Evolutionary conservation across 192 early-diverging fungal species (phyloP), one percentile per base, ranked within the genome.

Genomic region (Gaertneriomyces sp.): DNA sequence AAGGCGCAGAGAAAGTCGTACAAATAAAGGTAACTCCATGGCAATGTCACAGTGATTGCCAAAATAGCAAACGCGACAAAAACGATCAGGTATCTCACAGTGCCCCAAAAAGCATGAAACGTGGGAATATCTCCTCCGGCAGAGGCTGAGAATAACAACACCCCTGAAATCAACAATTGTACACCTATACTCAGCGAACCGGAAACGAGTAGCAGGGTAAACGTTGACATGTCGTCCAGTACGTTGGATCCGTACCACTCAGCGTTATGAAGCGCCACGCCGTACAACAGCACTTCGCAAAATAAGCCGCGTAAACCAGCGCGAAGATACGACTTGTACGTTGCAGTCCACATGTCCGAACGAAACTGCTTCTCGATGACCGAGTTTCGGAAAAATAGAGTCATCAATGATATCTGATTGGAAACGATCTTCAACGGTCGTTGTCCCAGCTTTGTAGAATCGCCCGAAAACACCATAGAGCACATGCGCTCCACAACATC

Each of bases 401-500:
- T n/a, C 11, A 57, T 42, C 9, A 56, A 58, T 0, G 58, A 40
- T 47, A 70, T 59, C 20, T 64, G 58, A 11, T 45, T 25, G 42
- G 57, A 57, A 5, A 74, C 53, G 7, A 59, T 53, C 42, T 45
- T 51, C 68, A 74, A 53, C 41, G 64, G 70, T 12, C 66, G 58
- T 50, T 20, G 54, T n/a, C 58, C 52, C 55, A 63, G 44, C 20
- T 58, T 61, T 4, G 54, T 17, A 1, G 11, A 33, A 19, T 42
- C 33, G 44, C 62, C 68, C 25, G 25, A 33, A 33, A 33, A 33
- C 39, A 74, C 47, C 16, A 55, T 65, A 8, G 57, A 25, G 7
- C 46, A 43, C 73, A 74, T 71, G 10, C 64, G 50, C 38, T 47
- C 12, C 6, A 74, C 70, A 14, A 74, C 73, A 61, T 74, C 73